Conservation (phyloP, 2,329 filamentous ascomycete species). For the Diaporthe helianthi region DNA sequence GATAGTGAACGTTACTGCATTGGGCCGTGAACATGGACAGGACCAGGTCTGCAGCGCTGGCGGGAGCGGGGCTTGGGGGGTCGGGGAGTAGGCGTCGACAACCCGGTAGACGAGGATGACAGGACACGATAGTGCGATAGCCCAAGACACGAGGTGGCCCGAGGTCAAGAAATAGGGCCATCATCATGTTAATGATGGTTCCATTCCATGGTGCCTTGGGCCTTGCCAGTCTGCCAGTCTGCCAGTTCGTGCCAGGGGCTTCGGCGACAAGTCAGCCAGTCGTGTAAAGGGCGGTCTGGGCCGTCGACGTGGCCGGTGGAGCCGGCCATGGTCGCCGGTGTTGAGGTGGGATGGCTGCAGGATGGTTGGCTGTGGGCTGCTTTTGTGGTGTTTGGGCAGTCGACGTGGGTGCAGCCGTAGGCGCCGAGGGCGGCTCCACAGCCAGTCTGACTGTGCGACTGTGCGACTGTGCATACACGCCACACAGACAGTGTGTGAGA, state of each 20-base stretch:
- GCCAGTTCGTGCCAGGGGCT: background rate
- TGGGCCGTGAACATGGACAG: background rate
- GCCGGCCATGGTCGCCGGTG: slow-evolving; percentile 7
- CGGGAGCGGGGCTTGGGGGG: slow-evolving; percentile 21
- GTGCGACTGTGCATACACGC: background rate
- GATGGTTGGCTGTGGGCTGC: slow-evolving; percentile 23
- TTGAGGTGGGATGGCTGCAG: background rate
- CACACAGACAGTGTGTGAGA: slow-evolving; percentile 18
- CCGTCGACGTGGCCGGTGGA: slow-evolving; percentile 20
- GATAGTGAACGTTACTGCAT: too few relatives aligned
- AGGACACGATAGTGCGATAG: background rate
- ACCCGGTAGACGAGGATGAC: slow-evolving; percentile 6
- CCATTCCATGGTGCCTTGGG: too few relatives aligned
- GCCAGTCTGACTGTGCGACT: background rate
- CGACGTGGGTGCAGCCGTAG: slow-evolving; percentile 8
- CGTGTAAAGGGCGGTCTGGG: background rate
- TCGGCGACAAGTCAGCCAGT: slow-evolving; percentile 21
- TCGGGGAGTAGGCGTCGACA: slow-evolving; percentile 3
- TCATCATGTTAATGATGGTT: slow-evolving; percentile 16
- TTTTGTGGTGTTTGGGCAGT: slow-evolving; percentile 17
- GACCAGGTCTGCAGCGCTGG: background rate
- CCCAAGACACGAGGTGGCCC: background rate
- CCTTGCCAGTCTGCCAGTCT: background rate
- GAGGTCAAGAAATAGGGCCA: slow-evolving; percentile 19
- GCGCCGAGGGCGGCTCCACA: slow-evolving; percentile 14